Evolutionary conservation across 306 rosid species (phyloP), one percentile per base, ranked within the genome.

Genomic region (Canavalia ensiformis): DNA sequence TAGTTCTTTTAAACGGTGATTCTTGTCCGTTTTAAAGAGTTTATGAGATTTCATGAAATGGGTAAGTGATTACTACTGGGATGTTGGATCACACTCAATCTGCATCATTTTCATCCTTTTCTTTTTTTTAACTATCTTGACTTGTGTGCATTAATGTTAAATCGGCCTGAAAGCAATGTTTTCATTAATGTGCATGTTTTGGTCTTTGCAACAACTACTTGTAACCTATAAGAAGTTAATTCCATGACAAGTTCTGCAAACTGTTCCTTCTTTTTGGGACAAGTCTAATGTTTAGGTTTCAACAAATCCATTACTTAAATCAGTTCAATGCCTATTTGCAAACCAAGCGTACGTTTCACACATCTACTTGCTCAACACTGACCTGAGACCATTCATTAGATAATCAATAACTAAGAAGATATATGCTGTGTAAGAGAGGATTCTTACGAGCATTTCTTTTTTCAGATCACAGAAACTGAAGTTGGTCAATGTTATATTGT

Each of bases 231-330:
- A 58, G 69, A 72, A 77, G 55, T 51, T 46, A 72, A 29, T 46
- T 54, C 30, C 54, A 41, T 35, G 59, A 41, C 77, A 70, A 72
- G 41, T 76, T 81, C 84, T 81, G 86, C 77, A 84, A 47, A 41
- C 63, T 73, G 88, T 49, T 84, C 73, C 75, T 73, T 70, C 79
- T 68, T 84, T 77, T 85, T 39, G 6, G 75, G 84, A 78, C 88
- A 87, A 84, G 84, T 81, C 59, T 84, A 76, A 74, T 78, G 79
- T 68, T 52, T 68, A 62, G 59, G 34, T 47, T 31, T 81, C 41
- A 39, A 84, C 72, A 34, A 72, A n/a, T 37, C 31, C 82, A 81
- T 68, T 45, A 72, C 81, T 72, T 76, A 52, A 72, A 54, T 65
- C 56, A 60, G 58, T 79, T 46, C 47, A 46, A 46, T 83, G 74